Base-by-base conservation (phyloP, 371 early-diverging fungal species). In the Phascolomyces articulosus region DNA sequence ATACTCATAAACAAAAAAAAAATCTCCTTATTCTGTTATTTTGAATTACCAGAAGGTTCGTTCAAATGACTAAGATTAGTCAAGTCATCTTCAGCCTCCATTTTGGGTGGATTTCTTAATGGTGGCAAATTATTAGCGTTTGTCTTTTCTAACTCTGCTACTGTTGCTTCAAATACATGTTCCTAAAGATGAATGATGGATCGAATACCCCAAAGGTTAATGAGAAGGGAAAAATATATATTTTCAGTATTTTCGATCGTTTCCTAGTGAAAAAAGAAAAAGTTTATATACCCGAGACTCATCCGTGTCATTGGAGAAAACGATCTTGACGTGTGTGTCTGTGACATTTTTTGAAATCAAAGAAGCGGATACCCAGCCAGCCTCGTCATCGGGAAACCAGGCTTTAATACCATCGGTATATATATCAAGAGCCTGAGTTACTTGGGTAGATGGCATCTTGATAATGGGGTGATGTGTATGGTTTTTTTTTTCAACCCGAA, bases 71-170 rank as follows among this genome's bases (percentile, higher is more conserved):
- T 93, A 31, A 96, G 88, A 66, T 86, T 91, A 13, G 97, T 95
- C 73, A 96, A 79, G 72, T 96, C 98, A 74, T 97, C 96, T 58
- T 90, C 91, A 62, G 91, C 89, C 68, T 96, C 96, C 66, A 93
- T 83, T 60, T 88, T 82, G 0, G 92, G 92, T 34, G 98, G 96
- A 72, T 96, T 96, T 76, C 95, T 88, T 60, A 96, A 81, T 38
- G 95, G 96, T 26, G 96, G 96, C 47, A 96, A 80, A 40, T 75
- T 85, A 44, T 78, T 78, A 61, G 74, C 84, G 64, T 90, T 90
- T 62, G 68, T 68, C 57, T 85, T 85, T 41, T 79, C 75, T 40
- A 95, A 82, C 74, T 95, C 91, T 23, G 78, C 75, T 18, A 91
- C 48, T 29, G 91, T 86, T 28, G 91, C 82, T 59, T 88, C 87